Base-by-base conservation (phyloP, 1,284 basidiomycete genomes). In the Trichosporon faecale region DNA sequence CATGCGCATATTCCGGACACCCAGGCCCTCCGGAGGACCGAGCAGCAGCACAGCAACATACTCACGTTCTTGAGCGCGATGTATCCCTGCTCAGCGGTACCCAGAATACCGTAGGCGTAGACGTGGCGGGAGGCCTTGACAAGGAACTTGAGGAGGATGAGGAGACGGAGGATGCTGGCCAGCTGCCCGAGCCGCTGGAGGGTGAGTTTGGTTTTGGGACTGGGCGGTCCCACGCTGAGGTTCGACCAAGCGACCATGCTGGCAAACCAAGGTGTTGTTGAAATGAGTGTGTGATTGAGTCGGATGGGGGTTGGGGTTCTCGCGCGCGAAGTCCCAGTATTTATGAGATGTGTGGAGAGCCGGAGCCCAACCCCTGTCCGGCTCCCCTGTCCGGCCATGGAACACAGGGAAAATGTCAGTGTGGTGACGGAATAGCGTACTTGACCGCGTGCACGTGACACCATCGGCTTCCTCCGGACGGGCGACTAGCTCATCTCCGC, bases 81-180 rank as follows among this genome's bases (percentile, higher is more conserved):
- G 46, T 77, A 75, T 2, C 79, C 63, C 67, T 81, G 79, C 18
- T 69, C 52, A 9, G 69, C 55, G 18, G 77, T 77, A 16, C 80
- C 78, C 1, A 72, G 14, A 16, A 91, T 68, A 0, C 93, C 93
- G 67, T 91, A 86, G 0, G 92, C 93, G 23, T 88, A 86, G n/a
- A 94, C 75, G 82, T 95, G 92, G 33, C 92, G 86, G 68, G 74
- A 79, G 2, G 69, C 71, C 57, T 73, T 69, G 21, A 80, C 49
- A 57, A 80, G 60, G 27, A 76, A 67, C 68, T 71, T 72, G 55
- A 66, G 21, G 35, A 74, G 31, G 40, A 74, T 21, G 31, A 70
- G 9, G 55, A 74, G 64, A 18, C 70, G 71, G 64, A 72, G 9
- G 25, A 72, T 61, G 5, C 67, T 57, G 49, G 61, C 69, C 46